Base-by-base conservation (phyloP, 1,139 yeast species). In the Taphrina populina region DNA sequence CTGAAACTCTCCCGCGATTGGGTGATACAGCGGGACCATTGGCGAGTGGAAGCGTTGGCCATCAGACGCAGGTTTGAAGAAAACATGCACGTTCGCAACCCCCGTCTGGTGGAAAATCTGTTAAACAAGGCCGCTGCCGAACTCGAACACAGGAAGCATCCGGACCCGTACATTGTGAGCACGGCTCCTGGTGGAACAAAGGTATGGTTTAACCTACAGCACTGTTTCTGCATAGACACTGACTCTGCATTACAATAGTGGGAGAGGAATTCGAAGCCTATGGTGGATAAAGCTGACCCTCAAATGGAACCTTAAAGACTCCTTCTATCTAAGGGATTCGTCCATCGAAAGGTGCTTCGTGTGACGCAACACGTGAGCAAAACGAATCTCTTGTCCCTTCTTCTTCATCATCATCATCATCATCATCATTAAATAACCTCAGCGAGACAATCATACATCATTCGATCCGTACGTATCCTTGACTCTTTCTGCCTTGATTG, bases 31-130 rank as follows among this genome's bases (percentile, higher is more conserved):
- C 59, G 62, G n/a, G 55, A 36, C 11, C 35, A 57, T 27, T 60
- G 61, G 60, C 52, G 61, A 13, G 29, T 39, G 17, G 60, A 59
- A 32, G 62, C 63, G 5, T 26, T 57, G 30, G 56, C 40, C 26
- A 59, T 61, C 13, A 45, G 63, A 20, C 51, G 57, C 15, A 53
- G 55, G 23, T 61, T 61, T 44, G 63, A 61, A 26, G 58, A 60
- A n/a, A 60, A 61, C 34, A 54, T 43, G 43, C 44, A 49, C 21
- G 54, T 60, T 13, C 33, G 43, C 26, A 62, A 60, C 30, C 60
- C 62, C 1, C 32, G 59, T n/a, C 40, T 39, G 30, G 37, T 57
- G 26, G 51, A 40, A 21, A 19, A 30, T 8, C 23, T 57, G 23
- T n/a, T 57, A 36, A 49, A 45, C 36, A 47, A 54, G 39, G 43